Evolutionary conservation across 1,139 yeast genomes (phyloP), one percentile per base, ranked within the genome.

Genomic region (Saccharomyces hybrid): DNA sequence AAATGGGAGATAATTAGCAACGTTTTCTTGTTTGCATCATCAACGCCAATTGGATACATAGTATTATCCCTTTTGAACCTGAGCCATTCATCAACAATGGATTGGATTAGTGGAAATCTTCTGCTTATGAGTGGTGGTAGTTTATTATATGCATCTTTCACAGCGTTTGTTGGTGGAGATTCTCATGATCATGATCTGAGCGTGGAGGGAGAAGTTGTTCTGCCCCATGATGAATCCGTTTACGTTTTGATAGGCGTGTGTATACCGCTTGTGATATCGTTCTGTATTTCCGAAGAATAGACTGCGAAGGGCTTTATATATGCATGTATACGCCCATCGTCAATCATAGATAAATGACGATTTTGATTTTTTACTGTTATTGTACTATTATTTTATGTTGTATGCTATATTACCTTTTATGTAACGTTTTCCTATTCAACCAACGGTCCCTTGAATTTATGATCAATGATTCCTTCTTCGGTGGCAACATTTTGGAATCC

Each of bases 391-490:
- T 19, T 23, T n/a, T 25, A 14, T n/a, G 31, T 49, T 25, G 29
- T 38, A 14, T 13, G 27, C 19, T 52, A 48, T 29, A 27, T 38
- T 58, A 65, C 51, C 58, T 65, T 49, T 68, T 67, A 23, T 61
- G 62, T 54, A 83, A 68, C 19, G 82, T 72, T 61, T 77, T 81
- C 66, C 89, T 77, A 60, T 76, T 78, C 59, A 84, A 70, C 88
- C 88, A 84, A 62, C 79, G 78, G 52, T 78, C 79, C 64, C 76
- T 80, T 31, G 77, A 71, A 49, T 70, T 73, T 52, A 78, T 66
- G 11, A 78, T 72, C 48, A 70, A 67, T 26, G 69, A 64, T 56
- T 78, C 81, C 47, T 78, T 76, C 48, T 72, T 72, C 7, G 85
- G 86, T 4, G 71, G 69, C 62, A 66, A 53, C 8, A 60, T 52